These are phyloP conservation scores for Fusarium sp. DNA, from an alignment of 2,329 filamentous ascomycete genomes.

Conservation along the genomic window DNA sequence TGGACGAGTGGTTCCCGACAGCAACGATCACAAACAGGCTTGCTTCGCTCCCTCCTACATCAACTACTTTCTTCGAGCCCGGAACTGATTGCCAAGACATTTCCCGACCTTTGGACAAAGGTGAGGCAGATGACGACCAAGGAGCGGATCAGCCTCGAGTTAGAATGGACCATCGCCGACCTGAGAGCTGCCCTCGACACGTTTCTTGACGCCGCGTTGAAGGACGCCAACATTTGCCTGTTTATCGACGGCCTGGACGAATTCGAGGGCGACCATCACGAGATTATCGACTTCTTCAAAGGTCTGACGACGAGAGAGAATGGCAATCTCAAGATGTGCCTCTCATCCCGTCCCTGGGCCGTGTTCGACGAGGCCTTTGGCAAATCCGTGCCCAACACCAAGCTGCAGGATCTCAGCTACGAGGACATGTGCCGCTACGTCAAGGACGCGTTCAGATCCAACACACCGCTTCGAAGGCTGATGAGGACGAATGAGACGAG, in stretches of 20 bases:
- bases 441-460: slow-evolving; percentile 31
- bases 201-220: slow-evolving; percentile 37
- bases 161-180: slow-evolving; percentile 49
- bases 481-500: slow-evolving; percentile 13
- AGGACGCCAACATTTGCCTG: slow-evolving; percentile 40
- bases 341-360: slow-evolving; percentile 49
- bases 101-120: slow-evolving; percentile 47
- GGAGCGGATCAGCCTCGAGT: slow-evolving; percentile 44
- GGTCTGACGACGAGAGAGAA: slow-evolving; percentile 27
- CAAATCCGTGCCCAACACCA: slow-evolving; percentile 40
- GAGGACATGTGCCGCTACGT: slow-evolving; percentile 46
- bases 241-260: slow-evolving; percentile 52
- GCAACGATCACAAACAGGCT: slow-evolving; percentile 52
- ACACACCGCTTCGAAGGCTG: slow-evolving; percentile 20
- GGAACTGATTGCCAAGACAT: slow-evolving; percentile 39
- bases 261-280: slow-evolving; percentile 47
- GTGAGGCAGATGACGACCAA: slow-evolving; percentile 45
- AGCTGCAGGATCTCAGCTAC: slow-evolving; percentile 43
- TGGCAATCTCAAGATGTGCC: slow-evolving; percentile 46
- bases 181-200: slow-evolving; percentile 42
- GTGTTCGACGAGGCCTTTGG: slow-evolving; percentile 45
- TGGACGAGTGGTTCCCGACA: slow-evolving; percentile 56
- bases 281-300: slow-evolving; percentile 47
- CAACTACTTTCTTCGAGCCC: slow-evolving; percentile 47
- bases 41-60: slow-evolving; percentile 52